A percentile compares a stretch with the other conserved stretches of the same genome.
phyloP scores from a whole-genome alignment of 2,329 filamentous ascomycete genomes.

The Penicillium sp. region DNA sequence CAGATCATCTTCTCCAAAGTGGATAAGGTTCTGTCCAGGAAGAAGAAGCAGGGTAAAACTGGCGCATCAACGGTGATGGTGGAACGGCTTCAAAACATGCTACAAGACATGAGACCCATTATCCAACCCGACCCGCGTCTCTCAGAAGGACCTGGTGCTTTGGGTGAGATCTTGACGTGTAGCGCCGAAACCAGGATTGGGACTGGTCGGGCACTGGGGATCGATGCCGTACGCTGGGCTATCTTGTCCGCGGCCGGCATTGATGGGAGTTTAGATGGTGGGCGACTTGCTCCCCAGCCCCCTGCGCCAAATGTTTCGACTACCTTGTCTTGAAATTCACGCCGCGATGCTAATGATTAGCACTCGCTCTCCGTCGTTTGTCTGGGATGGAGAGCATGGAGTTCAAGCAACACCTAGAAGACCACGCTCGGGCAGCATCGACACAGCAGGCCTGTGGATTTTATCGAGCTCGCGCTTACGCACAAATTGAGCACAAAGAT shows the following conservation, averaged over 20 bases:
- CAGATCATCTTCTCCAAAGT: constrained; percentile 63
- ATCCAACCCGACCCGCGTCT: constrained; percentile 42
- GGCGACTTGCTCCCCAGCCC: constrained; percentile 5
- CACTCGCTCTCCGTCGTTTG: neutral
- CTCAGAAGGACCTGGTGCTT: constrained; percentile 36
- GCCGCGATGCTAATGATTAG: neutral
- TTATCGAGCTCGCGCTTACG: too few relatives aligned
- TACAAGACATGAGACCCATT: constrained; percentile 36
- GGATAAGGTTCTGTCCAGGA: constrained; percentile 50
- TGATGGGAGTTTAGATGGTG: constrained; percentile 37
- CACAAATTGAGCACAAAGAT: too few relatives aligned
- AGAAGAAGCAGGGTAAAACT: constrained; percentile 27
- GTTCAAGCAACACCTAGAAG: too few relatives aligned
- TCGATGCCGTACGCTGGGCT: constrained; percentile 59
- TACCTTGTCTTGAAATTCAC: constrained; percentile 1
- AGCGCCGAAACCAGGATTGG: constrained; percentile 48
- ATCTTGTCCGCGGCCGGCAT: constrained; percentile 58
- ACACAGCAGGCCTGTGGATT: neutral
- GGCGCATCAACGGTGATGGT: constrained; percentile 26
- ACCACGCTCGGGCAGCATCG: too few relatives aligned
- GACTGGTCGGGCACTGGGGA: constrained; percentile 49
- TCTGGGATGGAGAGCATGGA: too few relatives aligned
- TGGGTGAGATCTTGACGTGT: constrained; percentile 57
- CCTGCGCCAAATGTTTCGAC: constrained; percentile 2
- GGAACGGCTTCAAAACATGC: constrained; percentile 35